Evolutionary conservation across 169 alveolate species (phyloP).

Genomic region (Plasmodium coatneyi): DNA sequence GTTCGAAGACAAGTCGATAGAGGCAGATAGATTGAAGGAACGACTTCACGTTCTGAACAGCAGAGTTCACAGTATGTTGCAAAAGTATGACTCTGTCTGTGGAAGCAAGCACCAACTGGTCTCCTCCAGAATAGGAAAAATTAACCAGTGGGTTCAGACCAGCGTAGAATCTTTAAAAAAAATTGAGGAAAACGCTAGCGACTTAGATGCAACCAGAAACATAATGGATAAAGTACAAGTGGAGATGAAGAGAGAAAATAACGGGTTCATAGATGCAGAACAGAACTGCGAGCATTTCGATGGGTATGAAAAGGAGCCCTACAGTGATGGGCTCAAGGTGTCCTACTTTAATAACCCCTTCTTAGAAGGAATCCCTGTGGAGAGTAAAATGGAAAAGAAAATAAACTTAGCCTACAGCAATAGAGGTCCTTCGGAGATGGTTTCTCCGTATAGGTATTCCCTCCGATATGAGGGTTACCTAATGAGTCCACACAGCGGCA

Average conservation of each 20-base stretch:
- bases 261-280: constrained; percentile 71
- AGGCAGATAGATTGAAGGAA: constrained; percentile 50
- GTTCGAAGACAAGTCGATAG: constrained; percentile 76
- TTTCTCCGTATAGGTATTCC: constrained; percentile 88
- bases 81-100: constrained; percentile 33
- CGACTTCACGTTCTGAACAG: constrained; percentile 20
- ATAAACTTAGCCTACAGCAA: constrained; percentile 86
- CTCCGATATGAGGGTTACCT: constrained; percentile 85
- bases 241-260: constrained; percentile 80
- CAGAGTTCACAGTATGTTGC: constrained; percentile 16
- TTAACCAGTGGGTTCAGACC: constrained; percentile 78
- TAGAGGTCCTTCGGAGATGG: constrained; percentile 87
- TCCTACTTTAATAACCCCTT: constrained; percentile 79
- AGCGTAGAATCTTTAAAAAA: constrained; percentile 81
- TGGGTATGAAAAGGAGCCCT: constrained; percentile 83
- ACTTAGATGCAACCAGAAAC: constrained; percentile 74
- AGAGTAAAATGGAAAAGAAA: constrained; percentile 84
- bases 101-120: constrained; percentile 48
- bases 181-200: constrained; percentile 75
- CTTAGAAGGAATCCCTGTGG: constrained; percentile 84
- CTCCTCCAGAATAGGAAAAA: constrained; percentile 25
- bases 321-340: constrained; percentile 85
- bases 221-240: constrained; percentile 79
- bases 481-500: constrained; percentile 84
- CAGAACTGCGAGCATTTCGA: constrained; percentile 82